Evolutionary conservation across 495 filamentous ascomycete genomes (phyloP), one percentile per base, ranked within the genome.

Genomic region (Penicillium chermesinum): DNA sequence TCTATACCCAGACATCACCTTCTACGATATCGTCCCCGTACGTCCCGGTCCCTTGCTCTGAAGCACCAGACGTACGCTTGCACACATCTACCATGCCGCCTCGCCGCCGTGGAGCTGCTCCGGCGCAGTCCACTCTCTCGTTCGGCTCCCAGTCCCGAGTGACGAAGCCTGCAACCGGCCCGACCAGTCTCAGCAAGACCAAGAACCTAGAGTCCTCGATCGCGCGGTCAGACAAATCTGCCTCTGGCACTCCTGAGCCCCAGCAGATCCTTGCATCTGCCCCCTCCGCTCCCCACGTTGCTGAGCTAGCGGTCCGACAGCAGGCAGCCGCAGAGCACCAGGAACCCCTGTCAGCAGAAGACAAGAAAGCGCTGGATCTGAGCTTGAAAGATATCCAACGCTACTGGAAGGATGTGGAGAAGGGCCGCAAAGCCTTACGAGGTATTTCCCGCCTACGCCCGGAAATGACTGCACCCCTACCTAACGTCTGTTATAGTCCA

Each of bases 341-440:
- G 22, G 69, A 76, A 53, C 66, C 65, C 7, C 69, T 71, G 19
- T 64, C 66, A 2, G 71, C 72, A 42, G 74, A 79, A 13, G 78
- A 83, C 54, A 55, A 70, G 50, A 65, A 58, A 51, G 88, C 88
- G 2, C 57, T 71, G 22, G 76, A 77, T 44, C 58, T 94, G 27
- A 76, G 76, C 1, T 74, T 85, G 35, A 71, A 75, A 33, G 77
- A 85, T 58, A 77, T 96, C 17, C 74, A 77, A 52, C 59, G 60
- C 54, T 95, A 93, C 63, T 96, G 90, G 90, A 65, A 64, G 34
- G 54, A 50, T 17, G 80, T 88, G 53, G 86, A 94, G 63, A 55
- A 67, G 14, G 69, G 74, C 63, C 68, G 87, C 51, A 69, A 62
- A 44, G 71, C 79, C 41, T 75, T 78, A 17, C 55, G 77, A 46